phyloP scores from a whole-genome alignment of 306 rosid genomes.

The Trifolium repens region DNA sequence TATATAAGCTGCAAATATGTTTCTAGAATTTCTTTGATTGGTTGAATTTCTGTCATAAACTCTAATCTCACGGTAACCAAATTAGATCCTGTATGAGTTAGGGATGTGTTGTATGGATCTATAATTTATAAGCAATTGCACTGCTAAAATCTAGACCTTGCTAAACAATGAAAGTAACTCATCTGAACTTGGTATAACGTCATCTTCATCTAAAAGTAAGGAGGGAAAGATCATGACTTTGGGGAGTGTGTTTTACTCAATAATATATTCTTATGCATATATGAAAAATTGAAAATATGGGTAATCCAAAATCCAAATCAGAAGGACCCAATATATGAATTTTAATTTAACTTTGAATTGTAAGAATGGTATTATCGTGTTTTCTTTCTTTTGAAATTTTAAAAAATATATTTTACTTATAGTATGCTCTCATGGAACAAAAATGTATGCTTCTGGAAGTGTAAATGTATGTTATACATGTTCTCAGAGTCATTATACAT shows the following conservation, averaged over 20 bases:
- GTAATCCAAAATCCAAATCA: not conserved
- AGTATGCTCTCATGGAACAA: not conserved
- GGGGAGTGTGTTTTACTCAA: not conserved
- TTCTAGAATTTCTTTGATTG: constrained; percentile 11
- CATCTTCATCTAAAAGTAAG: constrained; percentile 8
- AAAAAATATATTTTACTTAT: not conserved
- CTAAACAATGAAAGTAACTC: not conserved
- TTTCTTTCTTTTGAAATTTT: not conserved
- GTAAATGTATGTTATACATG: not conserved
- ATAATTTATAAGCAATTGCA: constrained; percentile 17
- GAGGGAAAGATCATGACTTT: not conserved
- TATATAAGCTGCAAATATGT: constrained; percentile 22
- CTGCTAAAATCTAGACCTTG: not conserved
- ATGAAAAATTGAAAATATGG: not conserved
- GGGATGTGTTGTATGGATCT: constrained; percentile 21
- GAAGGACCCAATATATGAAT: not conserved
- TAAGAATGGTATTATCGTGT: not conserved
- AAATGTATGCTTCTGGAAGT: not conserved
- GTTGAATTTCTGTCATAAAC: constrained; percentile 31
- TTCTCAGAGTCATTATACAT: not conserved
- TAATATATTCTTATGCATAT: not conserved
- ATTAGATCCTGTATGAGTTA: constrained; percentile 24
- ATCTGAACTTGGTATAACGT: not conserved
- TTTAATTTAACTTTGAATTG: not conserved
- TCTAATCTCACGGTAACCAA: constrained; percentile 16